Evolutionary conservation across 306 rosid genomes (phyloP).

Genomic region (Dalbergia cultrata): DNA sequence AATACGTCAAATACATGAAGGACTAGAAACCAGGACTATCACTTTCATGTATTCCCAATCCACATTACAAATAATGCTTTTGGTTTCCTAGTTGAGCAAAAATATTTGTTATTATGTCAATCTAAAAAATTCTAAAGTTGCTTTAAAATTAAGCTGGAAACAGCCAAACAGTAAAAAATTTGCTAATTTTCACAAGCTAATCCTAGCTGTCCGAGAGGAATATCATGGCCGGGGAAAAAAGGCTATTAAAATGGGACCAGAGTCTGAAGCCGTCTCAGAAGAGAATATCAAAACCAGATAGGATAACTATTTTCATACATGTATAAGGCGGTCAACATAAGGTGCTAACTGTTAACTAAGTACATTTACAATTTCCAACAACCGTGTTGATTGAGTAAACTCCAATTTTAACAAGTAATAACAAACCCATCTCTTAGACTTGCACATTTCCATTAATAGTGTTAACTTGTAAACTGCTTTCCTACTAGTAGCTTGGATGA

Average conservation of each 20-base stretch:
- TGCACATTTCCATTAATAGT: background rate
- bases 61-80: background rate
- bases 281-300: constrained; percentile 23
- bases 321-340: background rate
- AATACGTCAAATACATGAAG: constrained; percentile 11
- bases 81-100: constrained; percentile 3
- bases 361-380: background rate
- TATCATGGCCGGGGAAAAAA: background rate
- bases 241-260: background rate
- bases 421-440: background rate
- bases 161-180: background rate
- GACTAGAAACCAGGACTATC: background rate
- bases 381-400: background rate
- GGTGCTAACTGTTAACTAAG: background rate
- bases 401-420: constrained; percentile 15
- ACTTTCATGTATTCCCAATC: constrained; percentile 20
- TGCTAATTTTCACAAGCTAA: background rate
- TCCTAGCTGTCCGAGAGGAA: background rate
- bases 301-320: background rate
- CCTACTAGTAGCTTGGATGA: constrained; percentile 8
- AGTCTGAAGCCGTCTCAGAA: constrained; percentile 3
- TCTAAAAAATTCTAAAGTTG: background rate
- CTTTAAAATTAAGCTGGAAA: constrained; percentile 11
- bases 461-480: background rate
- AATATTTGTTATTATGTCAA: background rate